Evolutionary conservation across 78 protist species (phyloP).

Genomic region (Diacronema lutheri): DNA sequence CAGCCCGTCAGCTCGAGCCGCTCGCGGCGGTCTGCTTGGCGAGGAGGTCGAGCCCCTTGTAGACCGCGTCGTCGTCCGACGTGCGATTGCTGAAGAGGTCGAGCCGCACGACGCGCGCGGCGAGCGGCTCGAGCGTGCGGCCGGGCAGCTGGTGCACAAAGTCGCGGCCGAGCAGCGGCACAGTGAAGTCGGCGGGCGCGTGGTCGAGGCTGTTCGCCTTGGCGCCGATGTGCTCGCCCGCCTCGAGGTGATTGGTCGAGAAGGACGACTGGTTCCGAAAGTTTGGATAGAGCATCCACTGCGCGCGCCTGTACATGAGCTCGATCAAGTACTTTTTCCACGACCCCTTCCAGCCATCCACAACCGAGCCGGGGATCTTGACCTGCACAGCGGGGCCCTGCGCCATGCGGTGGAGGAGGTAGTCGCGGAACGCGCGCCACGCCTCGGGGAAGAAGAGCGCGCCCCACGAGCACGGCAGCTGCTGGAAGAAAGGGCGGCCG

Average conservation of each 20-base stretch:
- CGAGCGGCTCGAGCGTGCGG: too few species aligned
- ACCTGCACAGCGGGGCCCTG: not conserved
- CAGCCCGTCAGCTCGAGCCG: too few species aligned
- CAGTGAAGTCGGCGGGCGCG: not conserved
- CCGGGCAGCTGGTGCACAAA: too few species aligned
- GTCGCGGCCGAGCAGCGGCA: not conserved
- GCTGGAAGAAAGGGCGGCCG: constrained; percentile 27
- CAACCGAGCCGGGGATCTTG: not conserved
- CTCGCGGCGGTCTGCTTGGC: too few species aligned
- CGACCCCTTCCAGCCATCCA: constrained; percentile 26
- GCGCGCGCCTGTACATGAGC: not conserved
- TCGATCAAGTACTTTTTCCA: constrained; percentile 46
- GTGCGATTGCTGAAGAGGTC: too few species aligned
- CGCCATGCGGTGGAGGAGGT: not conserved
- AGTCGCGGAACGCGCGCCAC: constrained; percentile 25
- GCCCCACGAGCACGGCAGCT: constrained; percentile 52
- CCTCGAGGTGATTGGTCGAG: constrained; percentile 38
- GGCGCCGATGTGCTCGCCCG: constrained; percentile 1
- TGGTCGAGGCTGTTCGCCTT: not conserved
- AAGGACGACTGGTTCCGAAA: not conserved
- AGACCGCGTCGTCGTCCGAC: too few species aligned
- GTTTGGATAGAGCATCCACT: constrained; percentile 32
- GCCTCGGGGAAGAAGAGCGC: constrained; percentile 32
- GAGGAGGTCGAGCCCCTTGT: too few species aligned
- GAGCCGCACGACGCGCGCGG: too few species aligned